A percentile compares a stretch with the other conserved stretches of the same genome.
Evolutionary conservation across 2,329 filamentous ascomycete genomes (phyloP).

Genomic region (Aschersonia sp.): DNA sequence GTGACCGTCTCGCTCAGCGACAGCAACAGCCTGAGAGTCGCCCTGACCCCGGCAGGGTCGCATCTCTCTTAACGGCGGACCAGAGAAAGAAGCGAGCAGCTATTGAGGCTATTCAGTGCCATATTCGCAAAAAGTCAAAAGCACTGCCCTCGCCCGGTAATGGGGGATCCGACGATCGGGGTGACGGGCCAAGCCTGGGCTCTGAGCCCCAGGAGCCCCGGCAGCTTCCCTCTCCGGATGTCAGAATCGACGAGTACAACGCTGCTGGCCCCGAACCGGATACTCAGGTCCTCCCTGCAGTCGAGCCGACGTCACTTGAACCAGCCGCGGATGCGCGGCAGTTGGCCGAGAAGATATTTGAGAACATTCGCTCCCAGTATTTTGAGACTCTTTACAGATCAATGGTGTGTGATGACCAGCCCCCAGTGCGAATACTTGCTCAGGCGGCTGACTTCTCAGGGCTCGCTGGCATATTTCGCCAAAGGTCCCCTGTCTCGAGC

Average conservation of each 20-base stretch:
- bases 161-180: slow-evolving; percentile 11
- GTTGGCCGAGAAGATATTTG: slow-evolving; percentile 37
- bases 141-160: slow-evolving; percentile 26
- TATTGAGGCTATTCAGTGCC: slow-evolving; percentile 48
- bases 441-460: slow-evolving; percentile 25
- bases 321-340: slow-evolving; percentile 15
- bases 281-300: not conserved
- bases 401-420: slow-evolving; percentile 25
- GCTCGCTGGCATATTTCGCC: slow-evolving; percentile 68
- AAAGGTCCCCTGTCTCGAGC: slow-evolving; percentile 69
- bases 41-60: slow-evolving; percentile 18
- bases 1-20: slow-evolving; percentile 13
- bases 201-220: not conserved
- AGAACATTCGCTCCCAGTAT: slow-evolving; percentile 43
- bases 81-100: slow-evolving; percentile 41
- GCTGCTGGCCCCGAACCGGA: not conserved
- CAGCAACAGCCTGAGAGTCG: slow-evolving; percentile 7
- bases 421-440: not conserved
- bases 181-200: slow-evolving; percentile 6
- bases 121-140: slow-evolving; percentile 37
- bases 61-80: slow-evolving; percentile 30
- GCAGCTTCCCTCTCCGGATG: slow-evolving; percentile 8
- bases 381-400: slow-evolving; percentile 48
- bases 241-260: not conserved
- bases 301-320: not conserved